phyloP scores from a whole-genome alignment of 257 asterid species.

The Solanum verrucosum region DNA sequence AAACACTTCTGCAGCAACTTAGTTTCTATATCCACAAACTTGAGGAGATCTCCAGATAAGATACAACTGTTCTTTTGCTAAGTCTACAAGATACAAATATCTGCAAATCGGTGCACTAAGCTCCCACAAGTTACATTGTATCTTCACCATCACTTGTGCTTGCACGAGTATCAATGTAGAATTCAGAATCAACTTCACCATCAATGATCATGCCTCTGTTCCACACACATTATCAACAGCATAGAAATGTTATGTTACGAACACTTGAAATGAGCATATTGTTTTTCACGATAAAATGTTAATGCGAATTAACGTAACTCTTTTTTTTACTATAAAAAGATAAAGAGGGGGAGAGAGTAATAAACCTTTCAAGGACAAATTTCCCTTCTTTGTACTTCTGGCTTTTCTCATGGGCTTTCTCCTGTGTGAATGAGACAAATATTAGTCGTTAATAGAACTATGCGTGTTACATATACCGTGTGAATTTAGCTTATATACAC shows the following conservation, averaged over 20 bases:
- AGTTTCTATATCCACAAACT: neutral
- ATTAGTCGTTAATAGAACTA: neutral
- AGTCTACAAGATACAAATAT: neutral
- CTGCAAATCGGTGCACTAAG: too few species aligned
- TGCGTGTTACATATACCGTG: neutral
- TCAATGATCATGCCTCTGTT: constrained; percentile 53
- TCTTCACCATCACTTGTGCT: constrained; percentile 41
- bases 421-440: constrained; percentile 24
- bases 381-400: constrained; percentile 85
- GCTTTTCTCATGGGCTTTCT: constrained; percentile 44
- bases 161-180: constrained; percentile 36
- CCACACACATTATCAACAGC: neutral
- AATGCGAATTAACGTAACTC: neutral
- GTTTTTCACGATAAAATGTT: neutral
- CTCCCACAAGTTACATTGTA: neutral
- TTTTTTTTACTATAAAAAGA: neutral
- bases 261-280: too few species aligned
- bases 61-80: neutral
- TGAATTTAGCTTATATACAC: neutral
- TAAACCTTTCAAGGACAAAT: constrained; percentile 61
- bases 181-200: constrained; percentile 46
- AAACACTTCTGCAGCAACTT: neutral
- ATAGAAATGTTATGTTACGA: neutral
- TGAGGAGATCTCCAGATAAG: neutral
- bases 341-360: neutral